Base-by-base conservation (phyloP, 2,329 filamentous ascomycete genomes). In the Domatiomyces catenatus region DNA sequence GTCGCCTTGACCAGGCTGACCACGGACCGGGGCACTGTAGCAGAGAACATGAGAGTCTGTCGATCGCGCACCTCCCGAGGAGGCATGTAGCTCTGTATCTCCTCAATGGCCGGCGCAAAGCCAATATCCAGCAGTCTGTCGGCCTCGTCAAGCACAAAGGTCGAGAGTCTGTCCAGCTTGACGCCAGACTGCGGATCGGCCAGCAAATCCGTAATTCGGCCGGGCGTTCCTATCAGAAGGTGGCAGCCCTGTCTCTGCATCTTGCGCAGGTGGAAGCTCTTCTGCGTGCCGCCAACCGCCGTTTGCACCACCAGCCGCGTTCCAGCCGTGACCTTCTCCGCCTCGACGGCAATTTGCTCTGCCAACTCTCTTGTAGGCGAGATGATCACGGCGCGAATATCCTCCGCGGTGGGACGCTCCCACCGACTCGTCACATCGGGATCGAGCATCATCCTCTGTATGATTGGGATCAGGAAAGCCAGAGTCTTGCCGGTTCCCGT, bases 21-120 rank as follows among this genome's bases (percentile, higher is more conserved):
- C 44, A 98, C 90, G 55, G 88, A 79, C 52, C 76, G 75, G 45
- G 90, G 87, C 28, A 98, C 84, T 8, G 92, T 98, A 44, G 92
- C 92, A 12, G 90, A 96, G 66, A 94, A 95, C 67, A 98, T 82
- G 61, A 98, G 79, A 5, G 89, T 95, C 67, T 98, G 92, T 47
- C 90, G 81, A 49, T 83, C 75, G 12, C 46, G 47, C 48, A 80
- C 67, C 0, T 65, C 60, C 5, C 76, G 75, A 46, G 75, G 65
- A 8, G 75, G 75, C 44, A 79, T 68, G 32, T 67, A 65, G 19
- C 63, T 64, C 26, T 77, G 65, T 32, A 79, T 75, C 47, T 71
- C 66, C 57, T 71, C 71, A 50, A 78, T 70, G 19, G 71, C 73
- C 8, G 69, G 68, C 22, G 75, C 64, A 56, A 78, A 78, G 2